Evolutionary conservation across 2,329 filamentous ascomycete genomes (phyloP).

Genomic region (Rosellinia necatrix): DNA sequence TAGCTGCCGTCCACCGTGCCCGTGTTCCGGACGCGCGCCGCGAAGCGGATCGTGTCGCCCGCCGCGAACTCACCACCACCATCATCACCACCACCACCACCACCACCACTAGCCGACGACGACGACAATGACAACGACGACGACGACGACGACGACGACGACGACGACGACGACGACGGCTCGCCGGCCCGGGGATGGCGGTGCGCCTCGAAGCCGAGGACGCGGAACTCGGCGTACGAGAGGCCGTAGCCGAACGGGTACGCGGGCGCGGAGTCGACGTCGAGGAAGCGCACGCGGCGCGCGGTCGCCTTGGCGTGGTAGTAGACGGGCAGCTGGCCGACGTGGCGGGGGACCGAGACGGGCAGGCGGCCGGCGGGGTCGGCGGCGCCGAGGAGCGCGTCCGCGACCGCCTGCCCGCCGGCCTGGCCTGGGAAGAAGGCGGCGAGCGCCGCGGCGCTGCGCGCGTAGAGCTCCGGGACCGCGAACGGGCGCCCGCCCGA

Average conservation of each 20-base stretch:
- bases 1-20: constrained; percentile 44
- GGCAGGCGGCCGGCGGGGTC: constrained; percentile 44
- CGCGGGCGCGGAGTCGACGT: constrained; percentile 38
- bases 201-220: constrained; percentile 37
- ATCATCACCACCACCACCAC: too few relatives aligned
- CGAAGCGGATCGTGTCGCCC: constrained; percentile 44
- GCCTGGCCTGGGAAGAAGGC: constrained; percentile 44
- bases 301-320: constrained; percentile 44
- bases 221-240: constrained; percentile 42
- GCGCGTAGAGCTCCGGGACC: constrained; percentile 44
- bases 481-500: constrained; percentile 49
- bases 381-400: constrained; percentile 41
- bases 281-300: constrained; percentile 38
- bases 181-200: background rate
- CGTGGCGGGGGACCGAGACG: constrained; percentile 42
- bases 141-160: too few relatives aligned
- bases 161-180: too few relatives aligned
- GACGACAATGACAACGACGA: too few relatives aligned
- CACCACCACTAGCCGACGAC: too few relatives aligned
- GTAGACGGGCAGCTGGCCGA: constrained; percentile 43
- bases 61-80: constrained; percentile 28
- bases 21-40: constrained; percentile 41
- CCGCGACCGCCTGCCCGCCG: constrained; percentile 43
- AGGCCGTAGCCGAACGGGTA: constrained; percentile 45
- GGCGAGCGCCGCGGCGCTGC: constrained; percentile 46